Conservation (phyloP, 2,329 filamentous ascomycete genomes). For the Fusarium lateritium region DNA sequence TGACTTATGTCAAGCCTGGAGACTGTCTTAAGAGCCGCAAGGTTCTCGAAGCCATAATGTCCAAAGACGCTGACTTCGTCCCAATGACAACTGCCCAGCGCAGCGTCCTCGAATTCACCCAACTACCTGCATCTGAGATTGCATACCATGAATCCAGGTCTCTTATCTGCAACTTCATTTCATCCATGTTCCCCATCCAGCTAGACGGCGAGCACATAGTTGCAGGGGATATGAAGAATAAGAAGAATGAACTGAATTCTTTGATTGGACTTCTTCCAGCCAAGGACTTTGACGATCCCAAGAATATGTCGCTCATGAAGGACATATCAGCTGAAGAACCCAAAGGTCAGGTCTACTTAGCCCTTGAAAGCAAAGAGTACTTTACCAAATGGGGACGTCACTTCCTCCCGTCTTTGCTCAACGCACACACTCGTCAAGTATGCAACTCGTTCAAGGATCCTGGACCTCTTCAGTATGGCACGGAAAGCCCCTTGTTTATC, state of each 20-base stretch:
- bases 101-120: constrained; percentile 39
- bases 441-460: constrained; percentile 75
- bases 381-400: constrained; percentile 70
- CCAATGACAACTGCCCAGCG: constrained; percentile 17
- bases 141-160: constrained; percentile 69
- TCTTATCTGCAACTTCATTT: constrained; percentile 64
- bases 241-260: constrained; percentile 45
- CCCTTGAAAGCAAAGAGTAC: constrained; percentile 56
- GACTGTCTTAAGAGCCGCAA: constrained; percentile 7
- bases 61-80: neutral
- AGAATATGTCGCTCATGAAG: constrained; percentile 63
- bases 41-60: constrained; percentile 1
- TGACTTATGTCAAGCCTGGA: constrained; percentile 54
- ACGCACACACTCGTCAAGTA: constrained; percentile 69
- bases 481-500: constrained; percentile 65
- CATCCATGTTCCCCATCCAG: constrained; percentile 59
- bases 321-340: constrained; percentile 63
- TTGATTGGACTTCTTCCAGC: constrained; percentile 57
- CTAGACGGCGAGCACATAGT: constrained; percentile 52
- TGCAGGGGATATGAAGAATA: constrained; percentile 1
- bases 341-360: constrained; percentile 66
- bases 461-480: constrained; percentile 69
- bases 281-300: constrained; percentile 53
- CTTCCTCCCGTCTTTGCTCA: constrained; percentile 70
- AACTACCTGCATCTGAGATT: constrained; percentile 53